A percentile compares a stretch with the other conserved stretches of the same genome.
Conservation (phyloP, 768 basidiomycete species). For the Boletus sensibilis region DNA sequence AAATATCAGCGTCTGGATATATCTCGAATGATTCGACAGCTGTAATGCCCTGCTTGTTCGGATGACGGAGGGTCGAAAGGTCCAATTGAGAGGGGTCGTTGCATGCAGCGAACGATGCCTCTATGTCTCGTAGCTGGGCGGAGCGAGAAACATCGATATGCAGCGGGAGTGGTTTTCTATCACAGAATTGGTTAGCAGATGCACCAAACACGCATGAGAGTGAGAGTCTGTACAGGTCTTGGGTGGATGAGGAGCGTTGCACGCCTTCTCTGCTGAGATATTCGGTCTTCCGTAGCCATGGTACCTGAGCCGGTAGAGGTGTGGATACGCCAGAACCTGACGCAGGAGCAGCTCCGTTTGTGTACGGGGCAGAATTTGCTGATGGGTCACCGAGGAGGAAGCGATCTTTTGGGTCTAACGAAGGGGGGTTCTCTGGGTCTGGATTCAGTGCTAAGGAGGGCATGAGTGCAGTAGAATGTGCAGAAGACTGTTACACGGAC, state of each 20-base stretch:
- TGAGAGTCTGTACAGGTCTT: conserved; percentile 53
- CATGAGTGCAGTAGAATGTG: not conserved
- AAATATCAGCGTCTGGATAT: conserved; percentile 80
- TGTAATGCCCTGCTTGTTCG: conserved; percentile 70
- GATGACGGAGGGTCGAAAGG: conserved; percentile 64
- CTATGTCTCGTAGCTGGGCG: conserved; percentile 77
- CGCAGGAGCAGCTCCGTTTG: conserved; percentile 37
- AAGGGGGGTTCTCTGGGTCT: conserved; percentile 53
- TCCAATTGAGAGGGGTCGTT: conserved; percentile 56
- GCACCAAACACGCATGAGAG: not conserved
- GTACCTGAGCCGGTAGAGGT: conserved; percentile 60
- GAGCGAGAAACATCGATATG: conserved; percentile 67
- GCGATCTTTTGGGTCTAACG: conserved; percentile 72
- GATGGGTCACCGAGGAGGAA: conserved; percentile 72
- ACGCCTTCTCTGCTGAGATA: conserved; percentile 71
- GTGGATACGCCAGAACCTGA: conserved; percentile 42
- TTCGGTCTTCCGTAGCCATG: conserved; percentile 92
- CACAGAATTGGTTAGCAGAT: not conserved
- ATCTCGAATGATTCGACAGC: conserved; percentile 83
- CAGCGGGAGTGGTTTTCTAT: conserved; percentile 50
- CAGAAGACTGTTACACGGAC: conserved; percentile 38
- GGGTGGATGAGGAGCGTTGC: conserved; percentile 39
- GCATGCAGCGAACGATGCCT: conserved; percentile 64
- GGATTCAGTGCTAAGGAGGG: conserved; percentile 57
- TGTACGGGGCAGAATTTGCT: conserved; percentile 41